Conservation (phyloP, 1,139 yeast species). For the Insectozyma bohioensis region DNA sequence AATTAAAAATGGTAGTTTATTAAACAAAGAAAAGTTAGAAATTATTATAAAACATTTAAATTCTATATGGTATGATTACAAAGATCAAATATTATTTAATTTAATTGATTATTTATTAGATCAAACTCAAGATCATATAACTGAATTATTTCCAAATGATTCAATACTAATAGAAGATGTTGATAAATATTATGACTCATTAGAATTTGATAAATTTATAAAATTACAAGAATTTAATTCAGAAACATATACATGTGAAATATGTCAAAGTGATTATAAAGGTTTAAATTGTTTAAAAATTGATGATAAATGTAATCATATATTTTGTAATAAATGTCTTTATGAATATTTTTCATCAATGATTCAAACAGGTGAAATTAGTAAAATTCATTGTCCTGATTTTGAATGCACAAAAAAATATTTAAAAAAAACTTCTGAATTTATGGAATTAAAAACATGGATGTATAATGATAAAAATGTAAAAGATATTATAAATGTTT, state of each 20-base stretch:
- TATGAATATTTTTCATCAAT: slow-evolving; percentile 43
- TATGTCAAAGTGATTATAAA: slow-evolving; percentile 54
- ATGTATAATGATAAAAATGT: slow-evolving; percentile 20
- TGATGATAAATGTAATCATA: slow-evolving; percentile 50
- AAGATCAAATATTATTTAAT: slow-evolving; percentile 44
- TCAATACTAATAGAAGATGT: slow-evolving; percentile 14
- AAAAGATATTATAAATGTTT: slow-evolving; percentile 24
- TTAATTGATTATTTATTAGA: slow-evolving; percentile 46
- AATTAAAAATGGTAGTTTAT: background rate
- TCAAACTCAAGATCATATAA: slow-evolving; percentile 19
- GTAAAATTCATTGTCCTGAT: slow-evolving; percentile 61
- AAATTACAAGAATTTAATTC: slow-evolving; percentile 30
- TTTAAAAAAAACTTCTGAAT: slow-evolving; percentile 17
- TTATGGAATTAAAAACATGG: slow-evolving; percentile 22
- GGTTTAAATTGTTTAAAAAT: slow-evolving; percentile 48
- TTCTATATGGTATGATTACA: slow-evolving; percentile 36
- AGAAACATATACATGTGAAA: slow-evolving; percentile 53
- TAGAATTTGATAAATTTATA: slow-evolving; percentile 8
- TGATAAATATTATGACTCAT: slow-evolving; percentile 13
- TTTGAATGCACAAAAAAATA: slow-evolving; percentile 41
- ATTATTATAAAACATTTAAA: slow-evolving; percentile 20
- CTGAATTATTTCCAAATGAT: slow-evolving; percentile 8
- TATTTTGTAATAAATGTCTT: slow-evolving; percentile 54
- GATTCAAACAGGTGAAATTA: slow-evolving; percentile 52
- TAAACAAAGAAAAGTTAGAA: slow-evolving; percentile 10